Evolutionary conservation across 768 basidiomycete species (phyloP), one percentile per base, ranked within the genome.

Genomic region (Lactarius hatsudake): DNA sequence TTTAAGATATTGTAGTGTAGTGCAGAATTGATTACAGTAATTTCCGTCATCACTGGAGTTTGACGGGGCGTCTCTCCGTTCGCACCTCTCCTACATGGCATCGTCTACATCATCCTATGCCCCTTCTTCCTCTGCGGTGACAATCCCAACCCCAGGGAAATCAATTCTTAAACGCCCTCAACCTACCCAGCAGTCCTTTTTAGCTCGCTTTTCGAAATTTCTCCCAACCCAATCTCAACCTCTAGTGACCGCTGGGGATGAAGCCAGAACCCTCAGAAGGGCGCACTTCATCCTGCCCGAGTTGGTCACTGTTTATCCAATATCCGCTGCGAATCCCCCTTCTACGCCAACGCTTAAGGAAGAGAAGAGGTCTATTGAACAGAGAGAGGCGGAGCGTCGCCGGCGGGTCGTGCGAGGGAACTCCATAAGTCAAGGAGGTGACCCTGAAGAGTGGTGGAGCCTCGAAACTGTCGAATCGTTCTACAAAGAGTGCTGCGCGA

Each of bases 201-300:
- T 93, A 75, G 87, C 86, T 26, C 86, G 90, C 63, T 82, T 93
- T 74, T 87, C 87, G 54, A 85, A 87, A 65, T 87, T 93, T 74
- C 79, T 93, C 28, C 91, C 90, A 17, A 83, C 84, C 0, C 86
- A 84, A 55, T 73, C 59, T 59, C 69, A 71, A 51, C 61, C 72
- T 26, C 58, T 71, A 69, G 63, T 71, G n/a, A 65, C 70, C 30
- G 65, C 67, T 17, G 72, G 76, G 59, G 85, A 85, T 73, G 80
- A 85, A 56, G 76, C 78, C 42, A 85, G 82, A 72, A 86, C 91
- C 13, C 82, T 96, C 69, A 94, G 92, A 74, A 80, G 92, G 59
- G 97, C 96, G 0, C 92, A 96, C 72, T 98, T 98, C 75, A 91
- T 96, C 70, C 80, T 97, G 15, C 93, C 93, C 0, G 84, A 91